A percentile compares a stretch with the other conserved stretches of the same genome.
Evolutionary conservation across 2,329 filamentous ascomycete species (phyloP).

Genomic region (Penicillium expansum): DNA sequence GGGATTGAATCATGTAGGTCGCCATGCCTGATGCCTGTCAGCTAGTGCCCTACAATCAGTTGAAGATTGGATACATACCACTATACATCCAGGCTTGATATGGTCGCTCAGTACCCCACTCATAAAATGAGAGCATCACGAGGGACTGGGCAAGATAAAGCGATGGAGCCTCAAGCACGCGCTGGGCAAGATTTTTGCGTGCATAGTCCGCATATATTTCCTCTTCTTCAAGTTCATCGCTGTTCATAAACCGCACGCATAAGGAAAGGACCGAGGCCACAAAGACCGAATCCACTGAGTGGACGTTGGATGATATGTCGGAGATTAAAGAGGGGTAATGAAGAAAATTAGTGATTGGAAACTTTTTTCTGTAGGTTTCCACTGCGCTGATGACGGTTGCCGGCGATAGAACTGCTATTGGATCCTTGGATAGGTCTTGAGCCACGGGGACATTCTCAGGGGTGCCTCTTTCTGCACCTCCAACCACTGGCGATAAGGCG

Average conservation of each 20-base stretch:
- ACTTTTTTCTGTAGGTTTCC: slow-evolving; percentile 38
- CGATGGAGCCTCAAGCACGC: slow-evolving; percentile 35
- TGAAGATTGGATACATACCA: slow-evolving; percentile 20
- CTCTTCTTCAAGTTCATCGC: slow-evolving; percentile 24
- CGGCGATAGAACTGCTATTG: slow-evolving; percentile 24
- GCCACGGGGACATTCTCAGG: slow-evolving; percentile 6
- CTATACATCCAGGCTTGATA: slow-evolving; percentile 43
- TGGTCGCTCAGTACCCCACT: slow-evolving; percentile 37
- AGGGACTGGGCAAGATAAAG: slow-evolving; percentile 37
- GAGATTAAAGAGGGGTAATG: slow-evolving; percentile 39
- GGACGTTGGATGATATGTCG: slow-evolving; percentile 30
- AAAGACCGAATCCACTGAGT: slow-evolving; percentile 35
- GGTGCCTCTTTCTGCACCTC: background rate
- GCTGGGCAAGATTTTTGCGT: slow-evolving; percentile 30
- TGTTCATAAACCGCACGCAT: slow-evolving; percentile 34
- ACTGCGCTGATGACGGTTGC: slow-evolving; percentile 35
- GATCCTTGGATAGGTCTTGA: slow-evolving; percentile 11
- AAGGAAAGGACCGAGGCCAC: slow-evolving; percentile 35
- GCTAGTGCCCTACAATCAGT: background rate
- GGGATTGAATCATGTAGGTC: slow-evolving; percentile 40
- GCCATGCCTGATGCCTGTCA: slow-evolving; percentile 33
- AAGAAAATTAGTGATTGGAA: slow-evolving; percentile 38
- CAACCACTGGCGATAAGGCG: background rate
- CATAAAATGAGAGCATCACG: slow-evolving; percentile 38
- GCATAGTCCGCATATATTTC: slow-evolving; percentile 36